These are phyloP conservation scores for Hyaloperonospora brassicae DNA, from an alignment of 352 stramenopile species.

Conservation along the genomic window DNA sequence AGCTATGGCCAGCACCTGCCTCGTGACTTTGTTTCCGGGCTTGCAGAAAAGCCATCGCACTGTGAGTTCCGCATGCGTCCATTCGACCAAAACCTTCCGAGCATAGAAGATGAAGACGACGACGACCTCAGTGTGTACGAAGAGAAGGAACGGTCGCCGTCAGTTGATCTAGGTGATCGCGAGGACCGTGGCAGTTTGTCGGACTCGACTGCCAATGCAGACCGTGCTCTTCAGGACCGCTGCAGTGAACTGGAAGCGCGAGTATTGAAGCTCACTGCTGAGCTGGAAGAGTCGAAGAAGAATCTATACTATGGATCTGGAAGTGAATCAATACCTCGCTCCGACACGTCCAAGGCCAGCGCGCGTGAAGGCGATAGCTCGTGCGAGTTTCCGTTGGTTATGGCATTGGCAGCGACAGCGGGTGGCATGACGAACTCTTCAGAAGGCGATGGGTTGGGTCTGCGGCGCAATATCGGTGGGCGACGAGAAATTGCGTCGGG, in stretches of 20 bases:
- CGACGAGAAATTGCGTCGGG: neutral
- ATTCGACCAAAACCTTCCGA: conserved; percentile 76
- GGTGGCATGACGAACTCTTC: conserved; percentile 64
- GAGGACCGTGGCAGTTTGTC: conserved; percentile 17
- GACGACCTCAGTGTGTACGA: conserved; percentile 22
- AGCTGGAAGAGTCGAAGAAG: conserved; percentile 71
- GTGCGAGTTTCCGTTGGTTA: conserved; percentile 75
- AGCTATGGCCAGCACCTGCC: conserved; percentile 76
- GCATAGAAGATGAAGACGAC: conserved; percentile 43
- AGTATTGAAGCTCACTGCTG: conserved; percentile 49
- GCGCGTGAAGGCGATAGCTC: conserved; percentile 57
- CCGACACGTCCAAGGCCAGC: conserved; percentile 64
- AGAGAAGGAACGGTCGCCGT: conserved; percentile 25
- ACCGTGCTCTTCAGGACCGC: conserved; percentile 46
- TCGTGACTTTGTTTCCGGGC: conserved; percentile 68
- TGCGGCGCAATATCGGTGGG: conserved; percentile 44
- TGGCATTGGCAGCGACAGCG: conserved; percentile 66
- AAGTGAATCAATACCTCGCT: conserved; percentile 54
- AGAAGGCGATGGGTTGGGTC: conserved; percentile 52
- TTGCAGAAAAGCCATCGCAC: conserved; percentile 83
- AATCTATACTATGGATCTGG: conserved; percentile 65
- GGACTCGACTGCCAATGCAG: conserved; percentile 27
- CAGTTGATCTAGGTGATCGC: conserved; percentile 28
- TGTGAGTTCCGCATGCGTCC: conserved; percentile 83
- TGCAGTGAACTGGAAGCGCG: conserved; percentile 65